Evolutionary conservation across 1,284 basidiomycete species (phyloP).

Genomic region (Exobasidium cylindrosporum): DNA sequence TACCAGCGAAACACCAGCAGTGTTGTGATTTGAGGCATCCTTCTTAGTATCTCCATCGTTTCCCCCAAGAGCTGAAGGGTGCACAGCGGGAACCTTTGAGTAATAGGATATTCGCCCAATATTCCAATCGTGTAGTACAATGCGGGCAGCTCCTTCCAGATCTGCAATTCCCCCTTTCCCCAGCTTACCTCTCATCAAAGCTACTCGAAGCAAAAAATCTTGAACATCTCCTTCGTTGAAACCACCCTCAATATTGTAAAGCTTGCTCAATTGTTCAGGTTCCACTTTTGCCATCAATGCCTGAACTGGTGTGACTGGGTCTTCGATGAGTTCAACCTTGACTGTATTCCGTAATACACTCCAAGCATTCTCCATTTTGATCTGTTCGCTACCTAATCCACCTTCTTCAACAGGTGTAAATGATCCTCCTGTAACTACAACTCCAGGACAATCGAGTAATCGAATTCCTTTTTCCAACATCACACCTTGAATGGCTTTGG

Average conservation of each 20-base stretch:
- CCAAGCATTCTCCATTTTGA: slow-evolving; percentile 18
- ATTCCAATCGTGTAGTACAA: slow-evolving; percentile 92
- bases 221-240: slow-evolving; percentile 62
- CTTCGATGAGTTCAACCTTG: slow-evolving; percentile 85
- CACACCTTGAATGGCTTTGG: slow-evolving; percentile 87
- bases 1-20: slow-evolving; percentile 20
- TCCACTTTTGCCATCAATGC: slow-evolving; percentile 48
- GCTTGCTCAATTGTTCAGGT: slow-evolving; percentile 28
- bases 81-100: slow-evolving; percentile 72
- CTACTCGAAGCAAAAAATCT: slow-evolving; percentile 87
- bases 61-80: slow-evolving; percentile 62
- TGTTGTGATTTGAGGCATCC: not conserved
- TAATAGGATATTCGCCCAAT: slow-evolving; percentile 89
- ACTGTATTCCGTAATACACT: slow-evolving; percentile 75
- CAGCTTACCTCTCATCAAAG: slow-evolving; percentile 72
- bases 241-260: slow-evolving; percentile 34
- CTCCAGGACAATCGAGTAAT: slow-evolving; percentile 92
- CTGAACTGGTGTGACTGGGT: slow-evolving; percentile 72
- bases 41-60: not conserved
- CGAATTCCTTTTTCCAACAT: slow-evolving; percentile 88
- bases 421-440: slow-evolving; percentile 61
- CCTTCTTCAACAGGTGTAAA: slow-evolving; percentile 4
- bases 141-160: slow-evolving; percentile 74
- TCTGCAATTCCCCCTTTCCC: slow-evolving; percentile 84
- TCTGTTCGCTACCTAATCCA: slow-evolving; percentile 58